Evolutionary conservation across 1,139 yeast species (phyloP).

Genomic region (Chernovozyma sophiae-reginae): DNA sequence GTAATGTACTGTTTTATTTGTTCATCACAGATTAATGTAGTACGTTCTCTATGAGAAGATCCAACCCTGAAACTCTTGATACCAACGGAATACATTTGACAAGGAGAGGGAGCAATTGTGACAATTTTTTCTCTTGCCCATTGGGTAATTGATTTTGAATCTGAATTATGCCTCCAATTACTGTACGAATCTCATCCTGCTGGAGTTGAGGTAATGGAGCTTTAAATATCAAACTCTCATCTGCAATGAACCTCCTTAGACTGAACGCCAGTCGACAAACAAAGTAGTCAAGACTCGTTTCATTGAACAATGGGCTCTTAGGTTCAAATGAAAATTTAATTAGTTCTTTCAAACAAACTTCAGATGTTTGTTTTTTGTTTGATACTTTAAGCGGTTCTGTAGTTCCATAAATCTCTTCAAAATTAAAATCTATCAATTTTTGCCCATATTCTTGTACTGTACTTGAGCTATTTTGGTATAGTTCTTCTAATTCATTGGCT

Average conservation of each 20-base stretch:
- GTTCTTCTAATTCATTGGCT: slow-evolving; percentile 25
- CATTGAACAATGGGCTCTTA: slow-evolving; percentile 8
- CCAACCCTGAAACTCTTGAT: slow-evolving; percentile 2
- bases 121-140: neutral
- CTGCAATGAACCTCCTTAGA: slow-evolving; percentile 34
- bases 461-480: slow-evolving; percentile 9
- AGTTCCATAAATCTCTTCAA: slow-evolving; percentile 29
- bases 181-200: slow-evolving; percentile 25
- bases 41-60: slow-evolving; percentile 1
- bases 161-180: slow-evolving; percentile 23
- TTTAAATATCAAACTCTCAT: slow-evolving; percentile 23
- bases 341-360: slow-evolving; percentile 31
- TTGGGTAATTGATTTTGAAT: slow-evolving; percentile 4
- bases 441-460: slow-evolving; percentile 12
- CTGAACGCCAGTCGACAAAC: slow-evolving; percentile 29
- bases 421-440: slow-evolving; percentile 21
- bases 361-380: slow-evolving; percentile 24
- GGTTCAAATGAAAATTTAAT: slow-evolving; percentile 17
- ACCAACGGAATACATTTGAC: slow-evolving; percentile 1
- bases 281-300: slow-evolving; percentile 20
- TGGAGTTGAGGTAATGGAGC: slow-evolving; percentile 37
- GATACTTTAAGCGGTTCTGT: slow-evolving; percentile 23
- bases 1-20: too few relatives aligned
- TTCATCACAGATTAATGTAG: too few relatives aligned
- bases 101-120: slow-evolving; percentile 1